A percentile compares a stretch with the other conserved stretches of the same genome.
Evolutionary conservation across 1,284 basidiomycete genomes (phyloP).

Genomic region (Cutaneotrichosporon mucoides): DNA sequence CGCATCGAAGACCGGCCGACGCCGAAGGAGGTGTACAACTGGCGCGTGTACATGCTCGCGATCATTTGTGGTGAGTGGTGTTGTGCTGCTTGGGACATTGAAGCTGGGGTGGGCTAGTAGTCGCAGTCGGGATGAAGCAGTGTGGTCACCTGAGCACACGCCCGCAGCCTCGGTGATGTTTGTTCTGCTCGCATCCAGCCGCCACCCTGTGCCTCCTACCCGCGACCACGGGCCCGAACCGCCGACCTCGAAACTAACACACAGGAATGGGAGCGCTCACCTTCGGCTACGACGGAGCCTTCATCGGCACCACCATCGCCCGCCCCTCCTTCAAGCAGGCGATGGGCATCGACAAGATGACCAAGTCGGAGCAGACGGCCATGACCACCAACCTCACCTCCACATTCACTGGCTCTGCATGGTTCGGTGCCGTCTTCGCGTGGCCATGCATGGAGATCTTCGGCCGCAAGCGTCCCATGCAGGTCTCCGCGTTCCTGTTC

Average conservation of each 20-base stretch:
- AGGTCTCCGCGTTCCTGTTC: constrained; percentile 38
- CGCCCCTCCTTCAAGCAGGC: constrained; percentile 52
- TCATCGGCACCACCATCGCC: constrained; percentile 52
- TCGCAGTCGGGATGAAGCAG: too few relatives aligned
- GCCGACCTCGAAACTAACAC: background rate
- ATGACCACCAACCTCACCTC: constrained; percentile 48
- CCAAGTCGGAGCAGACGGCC: constrained; percentile 39
- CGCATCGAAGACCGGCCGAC: constrained; percentile 51
- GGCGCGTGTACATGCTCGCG: constrained; percentile 51
- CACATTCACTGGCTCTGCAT: constrained; percentile 45
- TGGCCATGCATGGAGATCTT: constrained; percentile 29
- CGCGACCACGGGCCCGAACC: too few relatives aligned
- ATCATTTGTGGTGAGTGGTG: constrained; percentile 19
- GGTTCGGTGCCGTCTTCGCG: constrained; percentile 32
- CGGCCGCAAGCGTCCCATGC: constrained; percentile 32
- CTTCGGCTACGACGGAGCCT: constrained; percentile 52
- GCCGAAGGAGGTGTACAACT: constrained; percentile 55
- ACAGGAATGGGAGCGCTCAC: constrained; percentile 43
- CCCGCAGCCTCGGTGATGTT: too few relatives aligned
- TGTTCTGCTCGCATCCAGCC: background rate
- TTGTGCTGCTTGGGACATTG: too few relatives aligned
- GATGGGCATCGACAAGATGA: constrained; percentile 48
- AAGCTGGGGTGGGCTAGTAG: too few relatives aligned
- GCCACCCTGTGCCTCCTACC: background rate
- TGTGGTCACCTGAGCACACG: too few relatives aligned